These are phyloP conservation scores for Cutaneotrichosporon cavernicola DNA, from an alignment of 1,284 basidiomycete species.

Conservation along the genomic window DNA sequence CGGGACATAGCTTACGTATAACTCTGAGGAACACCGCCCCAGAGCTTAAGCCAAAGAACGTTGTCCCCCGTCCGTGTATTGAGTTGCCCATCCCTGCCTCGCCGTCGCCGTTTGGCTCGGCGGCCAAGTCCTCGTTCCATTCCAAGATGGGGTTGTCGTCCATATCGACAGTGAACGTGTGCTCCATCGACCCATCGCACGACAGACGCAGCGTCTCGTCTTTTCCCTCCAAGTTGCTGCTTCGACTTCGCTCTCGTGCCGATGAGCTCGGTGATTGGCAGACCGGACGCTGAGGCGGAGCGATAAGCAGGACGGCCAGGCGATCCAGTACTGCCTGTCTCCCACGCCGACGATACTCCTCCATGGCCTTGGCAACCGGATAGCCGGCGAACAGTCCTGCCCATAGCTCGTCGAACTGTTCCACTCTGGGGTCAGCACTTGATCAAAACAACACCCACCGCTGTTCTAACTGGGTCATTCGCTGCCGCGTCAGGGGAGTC, in stretches of 20 bases:
- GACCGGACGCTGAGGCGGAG: not conserved
- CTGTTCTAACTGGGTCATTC: not conserved
- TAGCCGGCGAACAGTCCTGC: not conserved
- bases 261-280: not conserved
- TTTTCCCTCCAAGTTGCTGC: not conserved
- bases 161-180: not conserved
- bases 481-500: not conserved
- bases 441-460: not conserved
- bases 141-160: not conserved
- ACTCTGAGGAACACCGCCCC: not conserved
- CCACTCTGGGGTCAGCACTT: not conserved
- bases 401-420: not conserved
- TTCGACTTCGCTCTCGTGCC: not conserved
- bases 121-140: not conserved
- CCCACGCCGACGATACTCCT: not conserved
- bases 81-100: not conserved
- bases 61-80: not conserved
- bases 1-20: not conserved
- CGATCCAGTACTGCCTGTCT: not conserved
- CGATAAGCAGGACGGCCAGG: not conserved
- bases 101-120: not conserved
- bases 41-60: not conserved
- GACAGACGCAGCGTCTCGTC: not conserved
- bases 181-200: not conserved
- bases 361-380: not conserved